A percentile compares a stretch with the other conserved stretches of the same genome.
phyloP scores from a whole-genome alignment of 768 basidiomycete species.

The Imleria badia region DNA sequence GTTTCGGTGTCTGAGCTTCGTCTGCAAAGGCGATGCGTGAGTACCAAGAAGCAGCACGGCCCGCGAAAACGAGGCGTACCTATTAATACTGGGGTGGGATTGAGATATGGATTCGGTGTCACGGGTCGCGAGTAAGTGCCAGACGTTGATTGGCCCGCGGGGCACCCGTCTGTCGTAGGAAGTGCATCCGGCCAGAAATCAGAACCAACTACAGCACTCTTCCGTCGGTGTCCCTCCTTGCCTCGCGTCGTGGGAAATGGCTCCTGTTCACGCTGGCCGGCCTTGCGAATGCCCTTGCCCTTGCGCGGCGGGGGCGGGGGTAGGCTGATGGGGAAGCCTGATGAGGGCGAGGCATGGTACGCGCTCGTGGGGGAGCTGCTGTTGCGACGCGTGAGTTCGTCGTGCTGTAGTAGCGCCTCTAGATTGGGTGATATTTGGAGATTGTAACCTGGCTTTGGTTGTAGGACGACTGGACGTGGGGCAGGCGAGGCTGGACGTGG shows the following conservation, averaged over 20 bases:
- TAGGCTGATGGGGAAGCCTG: conserved; percentile 26
- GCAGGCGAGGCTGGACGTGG: conserved; percentile 23
- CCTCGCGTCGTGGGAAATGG: conserved; percentile 9
- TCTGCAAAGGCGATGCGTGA: conserved; percentile 12
- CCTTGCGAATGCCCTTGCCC: conserved; percentile 12
- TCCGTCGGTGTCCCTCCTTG: conserved; percentile 18
- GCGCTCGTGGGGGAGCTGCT: conserved; percentile 24
- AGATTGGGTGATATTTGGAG: conserved; percentile 59
- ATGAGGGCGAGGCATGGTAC: conserved; percentile 5
- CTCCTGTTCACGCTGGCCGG: conserved; percentile 17
- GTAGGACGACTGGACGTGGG: not conserved
- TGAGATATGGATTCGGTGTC: conserved; percentile 37
- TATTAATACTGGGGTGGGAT: conserved; percentile 33
- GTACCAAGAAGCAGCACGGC: not conserved
- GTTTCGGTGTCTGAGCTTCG: conserved; percentile 12
- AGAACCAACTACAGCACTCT: conserved; percentile 6
- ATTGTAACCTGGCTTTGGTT: conserved; percentile 15
- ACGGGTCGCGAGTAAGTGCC: conserved; percentile 18
- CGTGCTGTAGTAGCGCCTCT: conserved; percentile 58
- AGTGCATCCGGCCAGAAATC: conserved; percentile 26
- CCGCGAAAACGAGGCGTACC: conserved; percentile 14
- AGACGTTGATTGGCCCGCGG: conserved; percentile 2
- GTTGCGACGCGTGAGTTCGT: conserved; percentile 44
- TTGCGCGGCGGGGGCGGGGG: conserved; percentile 37
- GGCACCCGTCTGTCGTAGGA: not conserved